Percentiles rank a stretch among this genome's conserved stretches.
Conservation (phyloP, 257 asterid species). For the Solanum chmielewskii region DNA sequence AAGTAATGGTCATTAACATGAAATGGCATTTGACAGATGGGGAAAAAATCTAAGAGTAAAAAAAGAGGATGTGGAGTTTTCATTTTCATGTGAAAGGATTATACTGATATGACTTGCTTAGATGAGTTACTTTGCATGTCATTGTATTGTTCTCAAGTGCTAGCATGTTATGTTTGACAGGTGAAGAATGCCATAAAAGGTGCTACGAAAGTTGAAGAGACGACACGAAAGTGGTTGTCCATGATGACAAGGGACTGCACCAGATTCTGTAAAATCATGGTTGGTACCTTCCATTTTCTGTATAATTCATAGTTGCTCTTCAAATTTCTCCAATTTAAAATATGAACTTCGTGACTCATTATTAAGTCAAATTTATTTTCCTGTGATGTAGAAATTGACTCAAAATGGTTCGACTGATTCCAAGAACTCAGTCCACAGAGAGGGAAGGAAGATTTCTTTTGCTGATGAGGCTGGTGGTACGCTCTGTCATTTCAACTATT, state of each 20-base stretch:
- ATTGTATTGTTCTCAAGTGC: background rate
- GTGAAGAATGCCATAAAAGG: slow-evolving; percentile 48
- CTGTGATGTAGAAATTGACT: slow-evolving; percentile 39
- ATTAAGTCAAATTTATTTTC: background rate
- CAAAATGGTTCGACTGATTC: slow-evolving; percentile 24
- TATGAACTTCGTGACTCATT: background rate
- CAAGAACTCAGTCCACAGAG: slow-evolving; percentile 17
- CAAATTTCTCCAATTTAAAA: background rate
- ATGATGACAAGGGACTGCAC: slow-evolving; percentile 84
- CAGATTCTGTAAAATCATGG: slow-evolving; percentile 94
- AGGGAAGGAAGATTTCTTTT: slow-evolving; percentile 52
- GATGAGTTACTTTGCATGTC: background rate
- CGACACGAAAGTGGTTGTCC: slow-evolving; percentile 61
- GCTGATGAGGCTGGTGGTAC: slow-evolving; percentile 90
- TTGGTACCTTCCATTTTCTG: slow-evolving; percentile 12
- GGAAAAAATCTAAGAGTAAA: background rate
- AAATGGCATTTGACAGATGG: background rate
- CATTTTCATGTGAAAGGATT: background rate
- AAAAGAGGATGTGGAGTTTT: background rate
- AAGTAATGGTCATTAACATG: background rate
- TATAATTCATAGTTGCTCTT: background rate
- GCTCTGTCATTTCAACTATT: slow-evolving; percentile 64
- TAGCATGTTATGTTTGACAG: slow-evolving; percentile 22
- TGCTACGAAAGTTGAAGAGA: slow-evolving; percentile 61
- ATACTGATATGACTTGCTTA: background rate